Conservation (phyloP, 2,329 filamentous ascomycete species). For the Penicillium sclerotigenum region DNA sequence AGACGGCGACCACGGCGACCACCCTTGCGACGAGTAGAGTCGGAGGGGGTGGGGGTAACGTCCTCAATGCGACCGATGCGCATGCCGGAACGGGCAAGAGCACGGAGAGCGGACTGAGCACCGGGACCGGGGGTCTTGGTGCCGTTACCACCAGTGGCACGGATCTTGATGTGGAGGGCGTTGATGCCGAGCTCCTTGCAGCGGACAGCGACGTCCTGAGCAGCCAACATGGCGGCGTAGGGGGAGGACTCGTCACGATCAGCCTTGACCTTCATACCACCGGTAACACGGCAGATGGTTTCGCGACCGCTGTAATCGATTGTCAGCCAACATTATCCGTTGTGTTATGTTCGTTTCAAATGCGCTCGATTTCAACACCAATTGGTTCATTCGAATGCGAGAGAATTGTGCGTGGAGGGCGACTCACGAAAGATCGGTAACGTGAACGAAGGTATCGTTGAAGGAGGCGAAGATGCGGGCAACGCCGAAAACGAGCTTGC, state of each 20-base stretch:
- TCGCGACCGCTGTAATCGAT: slow-evolving; percentile 78
- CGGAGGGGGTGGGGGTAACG: slow-evolving; percentile 97
- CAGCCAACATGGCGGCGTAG: slow-evolving; percentile 99
- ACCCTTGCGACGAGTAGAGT: slow-evolving; percentile 99
- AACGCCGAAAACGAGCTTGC: slow-evolving; percentile 96
- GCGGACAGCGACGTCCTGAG: slow-evolving; percentile 92
- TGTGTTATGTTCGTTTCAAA: not conserved
- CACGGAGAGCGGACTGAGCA: slow-evolving; percentile 98
- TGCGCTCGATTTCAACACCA: slow-evolving; percentile 4
- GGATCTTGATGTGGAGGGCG: slow-evolving; percentile 99
- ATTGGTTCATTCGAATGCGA: slow-evolving; percentile 1
- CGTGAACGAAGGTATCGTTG: slow-evolving; percentile 94
- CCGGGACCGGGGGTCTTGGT: slow-evolving; percentile 99
- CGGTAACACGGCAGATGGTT: slow-evolving; percentile 99
- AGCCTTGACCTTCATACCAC: slow-evolving; percentile 99
- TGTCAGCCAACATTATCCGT: slow-evolving; percentile 57
- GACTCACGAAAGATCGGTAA: slow-evolving; percentile 92
- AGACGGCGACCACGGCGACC: slow-evolving; percentile 99
- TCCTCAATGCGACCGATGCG: slow-evolving; percentile 99
- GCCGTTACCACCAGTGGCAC: slow-evolving; percentile 98
- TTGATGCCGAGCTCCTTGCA: slow-evolving; percentile 85
- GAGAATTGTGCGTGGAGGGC: not conserved
- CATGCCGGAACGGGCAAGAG: slow-evolving; percentile 98
- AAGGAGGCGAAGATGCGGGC: slow-evolving; percentile 96
- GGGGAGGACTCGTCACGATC: slow-evolving; percentile 99